Evolutionary conservation across 345 rosid species (phyloP), one percentile per base, ranked within the genome.

Genomic region (Leavenworthia alabamica): DNA sequence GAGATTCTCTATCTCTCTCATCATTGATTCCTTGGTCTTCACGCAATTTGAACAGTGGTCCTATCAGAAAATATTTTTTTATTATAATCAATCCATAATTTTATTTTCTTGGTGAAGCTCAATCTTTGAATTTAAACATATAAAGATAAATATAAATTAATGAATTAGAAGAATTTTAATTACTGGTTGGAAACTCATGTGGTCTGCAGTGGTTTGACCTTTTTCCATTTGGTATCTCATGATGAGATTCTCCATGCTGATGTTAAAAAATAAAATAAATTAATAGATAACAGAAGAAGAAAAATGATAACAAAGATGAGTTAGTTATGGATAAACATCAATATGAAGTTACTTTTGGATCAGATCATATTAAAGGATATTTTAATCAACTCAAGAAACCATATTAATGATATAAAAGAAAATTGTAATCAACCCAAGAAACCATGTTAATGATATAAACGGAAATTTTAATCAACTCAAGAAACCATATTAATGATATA

Each of bases 171-270:
- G 3, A 31, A 4, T 20, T 2, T 41, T 31, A 41, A 13, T 42
- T 64, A 64, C 61, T 6, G 32, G 35, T 26, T 64, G 60, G 44
- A 53, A 52, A 64, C 68, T n/a, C n/a, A n/a, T 64, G 68, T 51
- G 32, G 23, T 29, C 43, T 53, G 60, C 52, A 52, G 69, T 5
- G 19, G 61, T 13, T 13, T 64, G 62, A 26, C 62, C 62, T 45
- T 45, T 66, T 44, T 32, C 47, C 70, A 12, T 35, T 66, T 45
- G 63, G 11, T 55, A 66, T 44, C 62, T 55, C 55, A 66, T 54
- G 37, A 66, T 66, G 55, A 66, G 37, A 55, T 66, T 55, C 55
- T 66, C 56, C 56, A 66, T 66, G 71, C 63, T 66, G 54, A 65
- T n/a, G 20, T 65, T 11, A 4, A 7, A 13, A 29, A 41, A 13